Evolutionary conservation across 176 grass and related monocot species (phyloP).

Genomic region (Avena atlantica): DNA sequence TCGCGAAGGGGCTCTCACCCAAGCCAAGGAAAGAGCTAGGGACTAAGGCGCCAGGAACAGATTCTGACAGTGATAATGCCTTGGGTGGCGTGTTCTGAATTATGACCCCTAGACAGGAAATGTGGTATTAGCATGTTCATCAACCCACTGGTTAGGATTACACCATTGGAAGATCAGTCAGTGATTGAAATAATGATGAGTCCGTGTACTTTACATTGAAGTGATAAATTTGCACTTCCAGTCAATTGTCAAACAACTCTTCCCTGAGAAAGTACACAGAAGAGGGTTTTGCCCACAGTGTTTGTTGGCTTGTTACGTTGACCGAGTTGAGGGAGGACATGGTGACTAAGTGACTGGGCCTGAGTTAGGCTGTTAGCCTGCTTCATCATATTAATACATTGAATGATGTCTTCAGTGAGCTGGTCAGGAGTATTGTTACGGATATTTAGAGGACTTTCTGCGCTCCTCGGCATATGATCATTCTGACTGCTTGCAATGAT

Average conservation of each 20-base stretch:
- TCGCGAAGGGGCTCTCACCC: slow-evolving; percentile 73
- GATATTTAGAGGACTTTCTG: background rate
- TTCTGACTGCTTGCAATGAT: background rate
- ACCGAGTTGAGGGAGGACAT: slow-evolving; percentile 44
- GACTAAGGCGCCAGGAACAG: slow-evolving; percentile 42
- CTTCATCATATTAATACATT: background rate
- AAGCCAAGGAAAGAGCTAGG: slow-evolving; percentile 77
- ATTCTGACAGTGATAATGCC: slow-evolving; percentile 54
- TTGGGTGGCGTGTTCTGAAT: slow-evolving; percentile 52
- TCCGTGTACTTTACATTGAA: too few species aligned
- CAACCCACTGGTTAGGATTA: background rate
- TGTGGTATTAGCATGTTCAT: background rate
- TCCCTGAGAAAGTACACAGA: background rate
- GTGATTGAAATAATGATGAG: background rate
- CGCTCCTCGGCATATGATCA: background rate
- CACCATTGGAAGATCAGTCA: background rate
- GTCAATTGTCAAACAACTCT: background rate
- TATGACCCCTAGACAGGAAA: background rate
- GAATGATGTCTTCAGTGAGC: slow-evolving; percentile 1
- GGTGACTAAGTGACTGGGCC: too few species aligned
- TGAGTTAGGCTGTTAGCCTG: background rate
- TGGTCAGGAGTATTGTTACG: background rate
- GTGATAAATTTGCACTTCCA: background rate
- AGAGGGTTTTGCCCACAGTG: slow-evolving; percentile 33
- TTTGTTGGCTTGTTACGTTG: slow-evolving; percentile 42